Evolutionary conservation across 352 stramenopile genomes (phyloP), one percentile per base, ranked within the genome.

Genomic region (Phytophthora agathidicida): DNA sequence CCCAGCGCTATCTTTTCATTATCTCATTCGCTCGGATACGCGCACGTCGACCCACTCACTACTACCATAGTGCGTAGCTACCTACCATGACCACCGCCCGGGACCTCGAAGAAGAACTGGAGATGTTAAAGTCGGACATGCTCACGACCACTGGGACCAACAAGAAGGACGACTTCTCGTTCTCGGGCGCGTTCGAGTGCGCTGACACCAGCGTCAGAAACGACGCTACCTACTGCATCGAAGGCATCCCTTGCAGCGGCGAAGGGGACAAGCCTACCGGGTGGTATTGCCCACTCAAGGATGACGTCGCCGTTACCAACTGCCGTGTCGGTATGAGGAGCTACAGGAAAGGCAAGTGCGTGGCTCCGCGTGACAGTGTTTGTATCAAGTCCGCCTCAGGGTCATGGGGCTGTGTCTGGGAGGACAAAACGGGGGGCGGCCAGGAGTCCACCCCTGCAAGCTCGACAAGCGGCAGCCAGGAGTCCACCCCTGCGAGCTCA

Each of bases 181-280:
- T n/a, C 22, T 51, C 56, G 2, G 32, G 8, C 13, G 36, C 35
- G 28, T 10, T 39, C 10, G 49, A 60, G 2, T 84, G 71, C 57
- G 77, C 42, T 1, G 37, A 81, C 5, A 60, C 82, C 6, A 76
- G 65, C 26, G 65, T 84, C 17, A 57, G 60, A 31, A 50, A 39
- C 7, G 75, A 83, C 51, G 75, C 73, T 19, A 78, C 68, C 0
- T 83, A 75, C 45, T 75, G 69, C 42, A 53, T 83, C 24, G 33
- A 58, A 36, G 75, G 71, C 5, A 44, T 55, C 1, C 17, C 77
- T 4, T 85, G 75, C 53, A 67, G 55, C 22, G 72, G 75, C 16
- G 41, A 56, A 3, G 75, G 56, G 7, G 27, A 41, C 1, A 41
- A 60, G 16, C 75, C 72, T 1, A 36, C 46, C 24, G 72, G 75